Evolutionary conservation across 192 early-diverging fungal species (phyloP).

Genomic region (Coemansia sp.): DNA sequence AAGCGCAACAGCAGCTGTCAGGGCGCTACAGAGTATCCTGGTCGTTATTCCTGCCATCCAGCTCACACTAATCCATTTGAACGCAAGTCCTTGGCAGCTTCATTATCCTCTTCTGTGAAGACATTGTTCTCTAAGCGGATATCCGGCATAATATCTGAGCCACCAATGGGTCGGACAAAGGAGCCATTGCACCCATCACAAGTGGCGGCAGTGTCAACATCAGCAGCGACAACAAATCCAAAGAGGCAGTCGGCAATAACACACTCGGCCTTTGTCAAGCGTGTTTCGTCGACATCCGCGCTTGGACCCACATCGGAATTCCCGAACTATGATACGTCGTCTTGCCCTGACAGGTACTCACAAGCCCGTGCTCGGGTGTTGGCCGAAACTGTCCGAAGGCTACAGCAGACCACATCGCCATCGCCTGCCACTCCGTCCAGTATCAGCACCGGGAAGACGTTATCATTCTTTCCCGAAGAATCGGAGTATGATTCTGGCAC

Average conservation of each 20-base stretch:
- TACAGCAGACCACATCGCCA: constrained; percentile 26
- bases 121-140: constrained; percentile 35
- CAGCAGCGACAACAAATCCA: constrained; percentile 3
- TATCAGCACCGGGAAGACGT: constrained; percentile 38
- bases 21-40: neutral
- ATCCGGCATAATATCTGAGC: constrained; percentile 12
- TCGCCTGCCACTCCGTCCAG: constrained; percentile 45
- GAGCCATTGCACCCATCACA: neutral
- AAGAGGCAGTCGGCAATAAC: constrained; percentile 16
- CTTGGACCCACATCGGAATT: neutral
- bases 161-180: constrained; percentile 7
- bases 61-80: constrained; percentile 15
- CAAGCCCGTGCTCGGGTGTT: constrained; percentile 35
- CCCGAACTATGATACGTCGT: neutral
- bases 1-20: constrained; percentile 22
- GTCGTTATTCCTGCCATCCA: constrained; percentile 7
- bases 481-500: constrained; percentile 23
- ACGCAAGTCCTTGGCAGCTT: constrained; percentile 25
- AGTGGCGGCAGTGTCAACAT: neutral
- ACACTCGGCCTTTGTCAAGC: constrained; percentile 7
- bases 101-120: constrained; percentile 41
- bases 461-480: constrained; percentile 47
- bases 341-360: constrained; percentile 29
- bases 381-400: constrained; percentile 39
- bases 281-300: neutral